Percentiles rank a stretch among this genome's conserved stretches.
phyloP scores from a whole-genome alignment of 2,329 filamentous ascomycete genomes.

The Scedosporium apiospermum region DNA sequence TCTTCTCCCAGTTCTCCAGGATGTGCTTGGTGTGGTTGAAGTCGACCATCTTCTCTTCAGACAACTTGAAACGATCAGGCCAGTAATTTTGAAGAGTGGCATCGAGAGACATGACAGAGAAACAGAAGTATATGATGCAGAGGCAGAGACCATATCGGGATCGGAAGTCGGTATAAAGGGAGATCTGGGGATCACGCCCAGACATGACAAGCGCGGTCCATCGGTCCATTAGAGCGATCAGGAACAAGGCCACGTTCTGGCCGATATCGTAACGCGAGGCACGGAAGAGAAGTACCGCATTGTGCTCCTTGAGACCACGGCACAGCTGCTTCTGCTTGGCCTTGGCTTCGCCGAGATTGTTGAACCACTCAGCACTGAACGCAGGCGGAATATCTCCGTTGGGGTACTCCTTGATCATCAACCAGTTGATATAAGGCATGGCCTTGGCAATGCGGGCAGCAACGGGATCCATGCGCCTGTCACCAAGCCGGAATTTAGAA shows the following conservation, averaged over 20 bases:
- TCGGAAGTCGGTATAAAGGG: constrained; percentile 20
- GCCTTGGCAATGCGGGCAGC: constrained; percentile 16
- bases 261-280: constrained; percentile 24
- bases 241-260: constrained; percentile 26
- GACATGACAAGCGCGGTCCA: constrained; percentile 27
- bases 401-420: constrained; percentile 22
- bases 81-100: constrained; percentile 25
- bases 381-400: constrained; percentile 17
- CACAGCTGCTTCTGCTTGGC: constrained; percentile 23
- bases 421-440: constrained; percentile 24
- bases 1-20: constrained; percentile 11
- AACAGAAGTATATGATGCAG: constrained; percentile 28
- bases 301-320: constrained; percentile 27
- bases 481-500: neutral
- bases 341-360: constrained; percentile 21
- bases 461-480: constrained; percentile 11
- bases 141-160: constrained; percentile 27
- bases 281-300: constrained; percentile 25
- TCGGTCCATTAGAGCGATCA: constrained; percentile 27
- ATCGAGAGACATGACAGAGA: constrained; percentile 27
- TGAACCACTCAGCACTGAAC: constrained; percentile 25
- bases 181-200: constrained; percentile 15
- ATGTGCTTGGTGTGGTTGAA: constrained; percentile 17
- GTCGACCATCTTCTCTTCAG: constrained; percentile 21
- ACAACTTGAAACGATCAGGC: constrained; percentile 21